A percentile compares a stretch with the other conserved stretches of the same genome.
These are phyloP conservation scores for Alternaria rosae DNA, from an alignment of 2,329 filamentous ascomycete species.

Conservation along the genomic window DNA sequence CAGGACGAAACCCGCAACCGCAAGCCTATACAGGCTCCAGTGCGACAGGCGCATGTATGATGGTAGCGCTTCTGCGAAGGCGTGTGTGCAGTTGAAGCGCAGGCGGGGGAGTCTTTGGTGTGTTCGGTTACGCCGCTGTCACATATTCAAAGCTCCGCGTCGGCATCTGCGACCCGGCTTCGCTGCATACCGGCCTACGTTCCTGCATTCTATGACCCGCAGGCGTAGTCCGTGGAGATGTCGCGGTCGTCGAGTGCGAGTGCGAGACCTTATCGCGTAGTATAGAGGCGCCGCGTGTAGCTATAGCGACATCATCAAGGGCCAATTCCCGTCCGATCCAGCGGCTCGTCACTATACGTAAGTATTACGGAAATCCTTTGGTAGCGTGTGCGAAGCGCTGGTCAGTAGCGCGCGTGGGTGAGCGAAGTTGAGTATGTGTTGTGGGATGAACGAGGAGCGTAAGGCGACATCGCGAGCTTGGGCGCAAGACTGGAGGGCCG, in stretches of 20 bases:
- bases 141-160: background rate
- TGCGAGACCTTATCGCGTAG: background rate
- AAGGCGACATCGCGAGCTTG: too few species aligned
- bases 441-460: background rate
- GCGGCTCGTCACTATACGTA: background rate
- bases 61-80: background rate
- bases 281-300: background rate
- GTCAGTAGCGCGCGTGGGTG: background rate
- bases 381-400: background rate
- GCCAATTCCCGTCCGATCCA: accelerated
- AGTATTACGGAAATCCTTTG: too few species aligned
- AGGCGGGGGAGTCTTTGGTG: background rate
- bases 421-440: background rate
- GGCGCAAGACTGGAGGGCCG: too few species aligned
- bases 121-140: background rate
- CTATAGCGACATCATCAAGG: background rate
- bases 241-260: too few species aligned
- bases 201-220: too few species aligned
- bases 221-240: too few species aligned
- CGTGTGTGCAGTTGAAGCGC: background rate
- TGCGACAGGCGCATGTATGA: too few species aligned
- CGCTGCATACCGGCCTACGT: too few species aligned
- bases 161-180: too few species aligned
- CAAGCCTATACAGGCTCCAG: too few species aligned
- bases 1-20: too few species aligned